Evolutionary conservation across 2,329 filamentous ascomycete species (phyloP).

Genomic region (Curvularia hawaiiensis): DNA sequence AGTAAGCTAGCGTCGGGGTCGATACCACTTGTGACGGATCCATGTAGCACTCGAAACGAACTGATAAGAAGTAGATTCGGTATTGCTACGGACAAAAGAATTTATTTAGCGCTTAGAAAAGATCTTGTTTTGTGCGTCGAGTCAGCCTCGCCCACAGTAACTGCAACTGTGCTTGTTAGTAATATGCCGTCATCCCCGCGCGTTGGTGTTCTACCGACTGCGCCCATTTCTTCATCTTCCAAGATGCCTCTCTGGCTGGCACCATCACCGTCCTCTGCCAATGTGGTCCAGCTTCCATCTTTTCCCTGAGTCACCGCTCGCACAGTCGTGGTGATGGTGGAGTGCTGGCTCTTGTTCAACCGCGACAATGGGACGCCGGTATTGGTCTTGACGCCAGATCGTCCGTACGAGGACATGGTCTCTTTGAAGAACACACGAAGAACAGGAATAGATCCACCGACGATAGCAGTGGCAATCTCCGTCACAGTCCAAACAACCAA

Average conservation of each 20-base stretch:
- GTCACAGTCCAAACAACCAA: constrained; percentile 39
- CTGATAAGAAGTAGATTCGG: neutral
- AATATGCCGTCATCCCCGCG: constrained; percentile 7
- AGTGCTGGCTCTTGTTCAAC: constrained; percentile 7
- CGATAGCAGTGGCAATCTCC: constrained; percentile 38
- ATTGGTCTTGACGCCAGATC: neutral
- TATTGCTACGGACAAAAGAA: neutral
- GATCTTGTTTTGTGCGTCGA: constrained; percentile 1
- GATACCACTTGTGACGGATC: neutral
- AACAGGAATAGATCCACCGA: constrained; percentile 37
- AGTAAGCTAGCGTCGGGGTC: neutral
- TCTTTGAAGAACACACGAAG: constrained; percentile 42
- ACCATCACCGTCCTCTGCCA: neutral
- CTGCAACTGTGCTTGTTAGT: constrained; percentile 15
- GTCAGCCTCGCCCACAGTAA: constrained; percentile 9
- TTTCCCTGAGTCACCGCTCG: constrained; percentile 2
- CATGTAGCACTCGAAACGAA: neutral
- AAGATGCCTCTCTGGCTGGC: constrained; percentile 11
- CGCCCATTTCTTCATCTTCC: constrained; percentile 7
- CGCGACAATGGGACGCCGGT: constrained; percentile 5
- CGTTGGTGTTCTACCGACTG: neutral
- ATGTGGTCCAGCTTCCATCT: constrained; percentile 3
- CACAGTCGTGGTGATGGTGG: constrained; percentile 4
- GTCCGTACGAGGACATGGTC: constrained; percentile 16
- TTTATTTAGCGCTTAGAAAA: neutral